These are phyloP conservation scores for Cutaneotrichosporon cavernicola DNA, from an alignment of 1,284 basidiomycete genomes.

Conservation along the genomic window DNA sequence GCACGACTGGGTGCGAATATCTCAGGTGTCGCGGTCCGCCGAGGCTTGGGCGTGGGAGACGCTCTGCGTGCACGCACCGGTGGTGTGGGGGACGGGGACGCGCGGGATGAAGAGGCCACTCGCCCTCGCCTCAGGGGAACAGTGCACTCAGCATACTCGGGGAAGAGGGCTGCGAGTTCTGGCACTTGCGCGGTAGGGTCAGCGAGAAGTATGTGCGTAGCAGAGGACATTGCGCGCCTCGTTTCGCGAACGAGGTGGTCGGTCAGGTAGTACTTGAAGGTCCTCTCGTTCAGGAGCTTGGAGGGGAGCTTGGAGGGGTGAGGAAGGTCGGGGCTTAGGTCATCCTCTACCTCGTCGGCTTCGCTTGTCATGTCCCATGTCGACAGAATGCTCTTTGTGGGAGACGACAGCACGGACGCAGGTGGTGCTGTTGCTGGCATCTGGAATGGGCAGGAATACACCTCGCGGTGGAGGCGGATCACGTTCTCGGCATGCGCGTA, in stretches of 20 bases:
- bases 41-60: neutral
- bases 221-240: slow-evolving; percentile 7
- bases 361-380: slow-evolving; percentile 27
- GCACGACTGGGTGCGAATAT: slow-evolving; percentile 9
- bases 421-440: slow-evolving; percentile 23
- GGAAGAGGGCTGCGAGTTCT: slow-evolving; percentile 18
- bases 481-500: slow-evolving; percentile 31
- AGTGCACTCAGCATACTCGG: slow-evolving; percentile 21
- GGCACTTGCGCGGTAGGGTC: slow-evolving; percentile 9
- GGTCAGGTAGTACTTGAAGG: slow-evolving; percentile 45
- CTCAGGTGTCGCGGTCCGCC: neutral
- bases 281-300: slow-evolving; percentile 38
- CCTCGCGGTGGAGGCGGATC: slow-evolving; percentile 28
- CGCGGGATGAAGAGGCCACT: neutral
- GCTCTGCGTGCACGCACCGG: neutral
- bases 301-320: slow-evolving; percentile 38
- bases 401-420: slow-evolving; percentile 8
- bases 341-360: slow-evolving; percentile 17
- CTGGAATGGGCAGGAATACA: slow-evolving; percentile 40
- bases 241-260: slow-evolving; percentile 41
- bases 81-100: neutral
- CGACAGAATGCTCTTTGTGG: slow-evolving; percentile 14
- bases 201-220: slow-evolving; percentile 10
- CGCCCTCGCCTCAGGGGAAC: neutral
- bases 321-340: slow-evolving; percentile 30